A percentile compares a stretch with the other conserved stretches of the same genome.
Conservation (phyloP, 495 filamentous ascomycete species). For the Penicillium nucicola region DNA sequence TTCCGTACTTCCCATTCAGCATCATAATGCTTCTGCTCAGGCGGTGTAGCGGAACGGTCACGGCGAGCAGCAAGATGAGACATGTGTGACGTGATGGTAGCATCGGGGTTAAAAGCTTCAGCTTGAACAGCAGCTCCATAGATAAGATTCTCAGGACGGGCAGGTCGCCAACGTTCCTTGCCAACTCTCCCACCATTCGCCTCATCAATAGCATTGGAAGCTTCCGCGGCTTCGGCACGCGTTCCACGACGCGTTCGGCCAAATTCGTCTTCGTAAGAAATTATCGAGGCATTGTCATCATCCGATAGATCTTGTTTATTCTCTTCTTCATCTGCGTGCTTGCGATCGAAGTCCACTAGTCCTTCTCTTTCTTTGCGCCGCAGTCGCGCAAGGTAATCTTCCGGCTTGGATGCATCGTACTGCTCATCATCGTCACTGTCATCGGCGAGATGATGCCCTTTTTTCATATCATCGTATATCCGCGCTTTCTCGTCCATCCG, state of each 20-base stretch:
- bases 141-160: constrained; percentile 68
- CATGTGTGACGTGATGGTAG: constrained; percentile 59
- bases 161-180: constrained; percentile 55
- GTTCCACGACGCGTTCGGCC: constrained; percentile 72
- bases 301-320: constrained; percentile 34
- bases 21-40: constrained; percentile 79
- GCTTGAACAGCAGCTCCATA: constrained; percentile 79
- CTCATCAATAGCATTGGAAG: constrained; percentile 49
- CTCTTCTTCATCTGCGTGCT: constrained; percentile 73
- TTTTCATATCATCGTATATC: constrained; percentile 79
- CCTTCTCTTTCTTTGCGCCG: constrained; percentile 46
- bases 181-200: constrained; percentile 33
- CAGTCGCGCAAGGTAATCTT: constrained; percentile 30
- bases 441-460: constrained; percentile 53
- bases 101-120: constrained; percentile 73
- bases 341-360: constrained; percentile 89
- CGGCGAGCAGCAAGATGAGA: constrained; percentile 66
- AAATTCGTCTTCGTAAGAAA: constrained; percentile 89
- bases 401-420: constrained; percentile 18
- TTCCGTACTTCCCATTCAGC: constrained; percentile 75
- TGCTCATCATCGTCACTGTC: constrained; percentile 46
- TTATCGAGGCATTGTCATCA: constrained; percentile 53
- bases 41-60: constrained; percentile 73
- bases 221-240: constrained; percentile 54
- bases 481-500: constrained; percentile 85